Evolutionary conservation across 169 alveolate species (phyloP).

Genomic region (Eimeria necatrix): DNA sequence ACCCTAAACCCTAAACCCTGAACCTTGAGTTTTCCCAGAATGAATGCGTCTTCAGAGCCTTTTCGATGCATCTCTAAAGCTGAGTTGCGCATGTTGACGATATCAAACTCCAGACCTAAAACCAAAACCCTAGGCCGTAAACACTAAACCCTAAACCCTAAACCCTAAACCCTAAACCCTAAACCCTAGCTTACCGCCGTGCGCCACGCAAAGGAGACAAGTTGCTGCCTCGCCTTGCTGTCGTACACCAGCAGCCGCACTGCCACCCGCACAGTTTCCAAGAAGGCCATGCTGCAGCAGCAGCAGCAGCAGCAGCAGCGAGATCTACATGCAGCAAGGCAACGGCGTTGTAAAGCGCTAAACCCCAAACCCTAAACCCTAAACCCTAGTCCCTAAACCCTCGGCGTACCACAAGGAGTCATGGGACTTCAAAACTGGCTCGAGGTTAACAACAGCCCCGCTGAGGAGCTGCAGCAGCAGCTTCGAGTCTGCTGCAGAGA

Average conservation of each 20-base stretch:
- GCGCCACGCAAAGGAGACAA: slow-evolving; percentile 49
- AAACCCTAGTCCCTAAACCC: slow-evolving; percentile 2
- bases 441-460: slow-evolving; percentile 48
- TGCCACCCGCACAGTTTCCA: slow-evolving; percentile 34
- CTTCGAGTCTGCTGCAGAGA: slow-evolving; percentile 35
- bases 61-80: no score
- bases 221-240: slow-evolving; percentile 27
- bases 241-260: slow-evolving; percentile 58
- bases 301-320: slow-evolving; percentile 27
- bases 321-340: background rate
- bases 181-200: slow-evolving; percentile 20
- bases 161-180: background rate
- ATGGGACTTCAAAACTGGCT: slow-evolving; percentile 2
- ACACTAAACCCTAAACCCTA: background rate
- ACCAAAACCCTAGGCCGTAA: slow-evolving; percentile 12
- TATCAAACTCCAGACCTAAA: no score
- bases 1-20: slow-evolving; percentile 25
- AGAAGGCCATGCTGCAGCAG: slow-evolving; percentile 66
- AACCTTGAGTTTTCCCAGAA: no score
- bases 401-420: slow-evolving; percentile 22
- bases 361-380: no score
- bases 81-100: no score
- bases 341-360: no score
- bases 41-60: no score
- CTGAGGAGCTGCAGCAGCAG: slow-evolving; percentile 54